Percentiles rank a stretch among this genome's conserved stretches.
These are phyloP conservation scores for Elaphomyces granulatus DNA, from an alignment of 495 filamentous ascomycete genomes.

Conservation along the genomic window DNA sequence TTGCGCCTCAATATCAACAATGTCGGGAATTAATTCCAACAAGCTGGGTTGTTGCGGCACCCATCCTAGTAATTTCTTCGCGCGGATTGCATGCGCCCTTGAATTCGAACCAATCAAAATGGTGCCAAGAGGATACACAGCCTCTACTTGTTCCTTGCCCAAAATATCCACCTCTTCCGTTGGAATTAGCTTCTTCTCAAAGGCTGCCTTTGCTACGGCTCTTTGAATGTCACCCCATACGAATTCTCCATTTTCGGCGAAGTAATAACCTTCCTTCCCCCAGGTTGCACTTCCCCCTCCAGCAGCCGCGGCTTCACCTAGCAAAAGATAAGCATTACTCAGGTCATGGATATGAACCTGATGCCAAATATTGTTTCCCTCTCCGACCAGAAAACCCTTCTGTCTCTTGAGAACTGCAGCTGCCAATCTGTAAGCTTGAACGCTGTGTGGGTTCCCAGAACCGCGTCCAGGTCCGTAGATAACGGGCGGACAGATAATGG, in stretches of 20 bases:
- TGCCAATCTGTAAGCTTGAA: conserved; percentile 49
- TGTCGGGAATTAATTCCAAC: conserved; percentile 34
- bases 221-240: conserved; percentile 55
- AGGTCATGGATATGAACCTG: conserved; percentile 64
- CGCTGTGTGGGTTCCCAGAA: conserved; percentile 49
- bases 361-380: conserved; percentile 57
- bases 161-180: conserved; percentile 37
- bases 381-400: conserved; percentile 46
- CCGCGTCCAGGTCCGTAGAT: conserved; percentile 66
- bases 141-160: conserved; percentile 25
- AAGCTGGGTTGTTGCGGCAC: conserved; percentile 34
- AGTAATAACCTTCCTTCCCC: conserved; percentile 60
- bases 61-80: conserved; percentile 48
- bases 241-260: conserved; percentile 55
- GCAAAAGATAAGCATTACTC: conserved; percentile 44
- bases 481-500: conserved; percentile 62
- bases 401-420: conserved; percentile 42
- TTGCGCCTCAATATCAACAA: conserved; percentile 41
- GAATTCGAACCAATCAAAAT: conserved; percentile 42
- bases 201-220: conserved; percentile 43
- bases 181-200: conserved; percentile 48
- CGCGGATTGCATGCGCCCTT: conserved; percentile 38
- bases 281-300: conserved; percentile 53
- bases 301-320: conserved; percentile 49
- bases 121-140: conserved; percentile 11